These are phyloP conservation scores for Paramecium pentaurelia DNA, from an alignment of 73 alveolate genomes.

Conservation along the genomic window DNA sequence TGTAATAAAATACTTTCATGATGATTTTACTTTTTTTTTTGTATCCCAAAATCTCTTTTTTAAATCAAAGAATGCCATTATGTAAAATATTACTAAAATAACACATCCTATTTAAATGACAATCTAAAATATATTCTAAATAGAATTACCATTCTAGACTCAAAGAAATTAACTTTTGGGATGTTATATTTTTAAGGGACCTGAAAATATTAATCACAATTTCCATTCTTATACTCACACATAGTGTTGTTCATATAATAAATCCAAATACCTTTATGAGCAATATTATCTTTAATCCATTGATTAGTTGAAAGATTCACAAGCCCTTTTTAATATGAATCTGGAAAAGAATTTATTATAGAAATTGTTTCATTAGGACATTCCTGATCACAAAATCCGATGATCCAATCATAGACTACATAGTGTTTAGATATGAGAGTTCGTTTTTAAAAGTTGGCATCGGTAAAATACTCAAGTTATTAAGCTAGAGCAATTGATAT, in stretches of 20 bases:
- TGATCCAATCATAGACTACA: background rate
- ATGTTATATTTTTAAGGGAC: background rate
- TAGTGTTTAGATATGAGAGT: background rate
- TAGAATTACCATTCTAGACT: background rate
- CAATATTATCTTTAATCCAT: background rate
- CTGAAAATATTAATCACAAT: background rate
- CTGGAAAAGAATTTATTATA: background rate
- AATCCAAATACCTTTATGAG: background rate
- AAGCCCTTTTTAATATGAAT: background rate
- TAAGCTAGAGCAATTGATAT: background rate
- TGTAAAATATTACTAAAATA: background rate
- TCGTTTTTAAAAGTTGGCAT: background rate
- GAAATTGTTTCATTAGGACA: background rate
- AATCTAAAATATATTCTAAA: background rate
- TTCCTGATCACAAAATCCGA: background rate
- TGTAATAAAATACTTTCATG: background rate
- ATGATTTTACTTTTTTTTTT: background rate
- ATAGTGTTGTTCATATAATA: background rate
- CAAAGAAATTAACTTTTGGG: background rate
- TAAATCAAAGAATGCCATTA: background rate
- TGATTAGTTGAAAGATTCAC: background rate
- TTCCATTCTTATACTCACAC: background rate
- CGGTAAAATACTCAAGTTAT: background rate
- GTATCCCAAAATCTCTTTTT: background rate
- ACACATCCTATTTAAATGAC: background rate